A percentile compares a stretch with the other conserved stretches of the same genome.
These are phyloP conservation scores for Monosporascus sp. DNA, from an alignment of 2,329 filamentous ascomycete genomes.

Conservation along the genomic window DNA sequence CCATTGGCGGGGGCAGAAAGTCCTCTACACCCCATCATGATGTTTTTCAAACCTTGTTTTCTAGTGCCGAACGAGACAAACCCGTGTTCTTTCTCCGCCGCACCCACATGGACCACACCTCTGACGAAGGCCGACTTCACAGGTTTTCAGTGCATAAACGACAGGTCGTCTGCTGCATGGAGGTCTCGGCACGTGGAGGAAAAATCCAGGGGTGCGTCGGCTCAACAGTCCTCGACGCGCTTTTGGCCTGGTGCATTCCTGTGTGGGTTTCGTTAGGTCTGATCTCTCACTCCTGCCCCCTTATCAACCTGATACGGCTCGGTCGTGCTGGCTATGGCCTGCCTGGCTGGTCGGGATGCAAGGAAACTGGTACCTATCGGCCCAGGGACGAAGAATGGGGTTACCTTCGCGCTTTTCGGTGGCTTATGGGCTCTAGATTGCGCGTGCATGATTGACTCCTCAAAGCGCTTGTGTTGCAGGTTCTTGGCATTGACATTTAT, in stretches of 20 bases:
- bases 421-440: neutral
- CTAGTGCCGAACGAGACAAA: neutral
- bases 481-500: neutral
- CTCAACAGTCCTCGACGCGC: neutral
- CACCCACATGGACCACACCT: neutral
- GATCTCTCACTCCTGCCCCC: neutral
- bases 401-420: neutral
- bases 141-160: neutral
- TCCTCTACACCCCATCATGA: no score
- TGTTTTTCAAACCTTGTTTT: no score
- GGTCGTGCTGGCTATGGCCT: neutral
- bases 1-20: no score
- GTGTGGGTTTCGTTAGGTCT: neutral
- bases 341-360: neutral
- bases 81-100: neutral
- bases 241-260: no score
- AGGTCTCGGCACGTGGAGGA: neutral
- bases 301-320: neutral
- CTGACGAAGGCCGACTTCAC: neutral
- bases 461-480: neutral
- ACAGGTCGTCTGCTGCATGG: neutral
- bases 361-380: neutral
- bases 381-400: neutral
- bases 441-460: neutral
- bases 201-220: neutral